Evolutionary conservation across 371 early-diverging fungal genomes (phyloP), one percentile per base, ranked within the genome.

Genomic region (Syncephalastrum monosporum): DNA sequence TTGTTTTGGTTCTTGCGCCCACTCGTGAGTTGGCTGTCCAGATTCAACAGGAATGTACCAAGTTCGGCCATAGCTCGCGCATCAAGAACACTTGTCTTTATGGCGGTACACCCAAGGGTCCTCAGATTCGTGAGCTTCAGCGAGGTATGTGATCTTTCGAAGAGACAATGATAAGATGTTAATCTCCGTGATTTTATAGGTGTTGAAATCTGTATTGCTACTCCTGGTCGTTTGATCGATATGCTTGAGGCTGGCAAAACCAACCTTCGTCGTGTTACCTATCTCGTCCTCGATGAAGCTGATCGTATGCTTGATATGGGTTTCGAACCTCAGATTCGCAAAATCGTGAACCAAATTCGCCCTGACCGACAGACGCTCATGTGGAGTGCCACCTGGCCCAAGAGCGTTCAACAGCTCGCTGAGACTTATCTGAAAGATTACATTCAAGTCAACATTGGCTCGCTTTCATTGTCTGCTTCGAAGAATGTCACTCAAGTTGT

Each of bases 321-420:
- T 68, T 99, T 99, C 75, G 99, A 99, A 81, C 99, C 99, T 48
- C 99, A 99, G 81, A 92, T 99, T 64, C 91, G 97, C 69, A 95
- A 94, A 72, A 99, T 99, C 69, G 95, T 99, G 27, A 95, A 96
- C 53, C 96, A 98, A 75, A 98, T 99, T 67, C 92, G 99, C 19
- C 97, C 96, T 50, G 96, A 99, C 63, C 82, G 99, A 66, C 99
- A 99, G 77, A 99, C 99, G 15, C 89, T 99, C 42, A 98, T 99
- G 99, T 99, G 99, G 98, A 93, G 94, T 76, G 99, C 99, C 7
- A 99, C 99, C 7, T 99, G 99, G 99, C 99, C 99, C 55, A 96
- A 93, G 83, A 94, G 95, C 62, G 99, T 99, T 8, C 89, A 95
- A 65, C 79, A 82, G 48, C 85, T 99, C 13, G 99, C 99, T 24